A percentile compares a stretch with the other conserved stretches of the same genome.
These are phyloP conservation scores for Candida loeiensis DNA, from an alignment of 805 yeast genomes.

Conservation along the genomic window DNA sequence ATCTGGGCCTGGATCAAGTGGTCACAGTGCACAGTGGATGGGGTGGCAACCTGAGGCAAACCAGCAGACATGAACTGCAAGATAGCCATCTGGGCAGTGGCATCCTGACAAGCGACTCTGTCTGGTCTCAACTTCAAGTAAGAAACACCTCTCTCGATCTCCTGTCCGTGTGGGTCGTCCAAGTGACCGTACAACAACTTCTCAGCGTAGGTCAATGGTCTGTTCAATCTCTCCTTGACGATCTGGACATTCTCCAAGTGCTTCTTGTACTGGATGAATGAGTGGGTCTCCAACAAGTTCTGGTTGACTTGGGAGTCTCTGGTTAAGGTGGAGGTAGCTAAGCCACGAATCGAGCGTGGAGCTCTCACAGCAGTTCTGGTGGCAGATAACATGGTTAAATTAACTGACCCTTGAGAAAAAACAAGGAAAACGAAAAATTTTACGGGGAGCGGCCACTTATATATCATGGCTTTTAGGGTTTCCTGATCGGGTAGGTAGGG, in stretches of 20 bases:
- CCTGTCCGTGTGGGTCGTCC: conserved; percentile 87
- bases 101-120: conserved; percentile 98
- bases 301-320: conserved; percentile 74
- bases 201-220: conserved; percentile 95
- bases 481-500: conserved; percentile 3
- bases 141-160: conserved; percentile 80
- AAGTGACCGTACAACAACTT: conserved; percentile 92
- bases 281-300: conserved; percentile 77
- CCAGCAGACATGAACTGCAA: conserved; percentile 96
- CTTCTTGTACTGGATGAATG: conserved; percentile 88
- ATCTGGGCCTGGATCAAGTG: conserved; percentile 94
- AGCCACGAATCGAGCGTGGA: conserved; percentile 39
- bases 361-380: conserved; percentile 36
- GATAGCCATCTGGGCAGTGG: conserved; percentile 97
- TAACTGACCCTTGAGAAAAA: conserved; percentile 7
- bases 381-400: conserved; percentile 38
- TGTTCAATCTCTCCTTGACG: conserved; percentile 73
- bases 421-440: conserved; percentile 4
- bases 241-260: conserved; percentile 84
- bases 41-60: conserved; percentile 85
- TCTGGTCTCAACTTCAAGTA: conserved; percentile 95
- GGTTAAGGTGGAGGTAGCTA: conserved; percentile 52
- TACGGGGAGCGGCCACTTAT: conserved; percentile 8
- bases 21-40: conserved; percentile 96
- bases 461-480: conserved; percentile 4